A percentile compares a stretch with the other conserved stretches of the same genome.
These are phyloP conservation scores for Logfia minima DNA, from an alignment of 129 eudicot genomes.

Conservation along the genomic window DNA sequence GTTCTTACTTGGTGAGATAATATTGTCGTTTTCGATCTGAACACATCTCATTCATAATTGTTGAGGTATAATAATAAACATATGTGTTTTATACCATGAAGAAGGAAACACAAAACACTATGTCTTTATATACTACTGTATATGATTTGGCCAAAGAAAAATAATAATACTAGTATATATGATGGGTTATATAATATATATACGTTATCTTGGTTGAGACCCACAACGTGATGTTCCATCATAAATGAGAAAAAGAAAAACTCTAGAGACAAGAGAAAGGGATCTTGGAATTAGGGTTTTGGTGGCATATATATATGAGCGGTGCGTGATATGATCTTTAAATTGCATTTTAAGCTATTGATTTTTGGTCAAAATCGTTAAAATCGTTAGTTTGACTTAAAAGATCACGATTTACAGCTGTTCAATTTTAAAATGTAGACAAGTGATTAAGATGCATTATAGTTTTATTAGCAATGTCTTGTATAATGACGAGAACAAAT, in stretches of 20 bases:
- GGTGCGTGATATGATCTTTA: neutral
- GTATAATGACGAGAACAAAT: too few relatives aligned
- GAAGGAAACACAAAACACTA: neutral
- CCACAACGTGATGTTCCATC: conserved; percentile 17
- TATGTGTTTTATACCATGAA: neutral
- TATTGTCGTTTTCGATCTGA: neutral
- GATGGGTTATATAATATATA: neutral
- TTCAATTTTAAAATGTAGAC: neutral
- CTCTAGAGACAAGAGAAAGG: conserved; percentile 26
- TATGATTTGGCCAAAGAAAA: neutral
- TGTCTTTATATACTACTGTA: neutral
- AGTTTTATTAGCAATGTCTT: too few relatives aligned
- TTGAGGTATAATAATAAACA: neutral
- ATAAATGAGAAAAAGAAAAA: conserved; percentile 14
- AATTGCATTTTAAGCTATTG: conserved; percentile 17
- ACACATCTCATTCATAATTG: too few relatives aligned
- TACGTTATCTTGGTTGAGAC: neutral
- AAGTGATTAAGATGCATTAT: neutral
- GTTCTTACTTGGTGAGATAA: neutral
- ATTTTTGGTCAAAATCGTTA: conserved; percentile 17
- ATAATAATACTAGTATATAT: neutral
- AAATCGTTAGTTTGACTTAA: conserved; percentile 11
- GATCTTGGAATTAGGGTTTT: conserved; percentile 27
- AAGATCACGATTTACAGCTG: neutral
- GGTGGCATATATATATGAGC: neutral